Evolutionary conservation across 352 stramenopile genomes (phyloP), one percentile per base, ranked within the genome.

Genomic region (Phytophthora pseudosyringae): DNA sequence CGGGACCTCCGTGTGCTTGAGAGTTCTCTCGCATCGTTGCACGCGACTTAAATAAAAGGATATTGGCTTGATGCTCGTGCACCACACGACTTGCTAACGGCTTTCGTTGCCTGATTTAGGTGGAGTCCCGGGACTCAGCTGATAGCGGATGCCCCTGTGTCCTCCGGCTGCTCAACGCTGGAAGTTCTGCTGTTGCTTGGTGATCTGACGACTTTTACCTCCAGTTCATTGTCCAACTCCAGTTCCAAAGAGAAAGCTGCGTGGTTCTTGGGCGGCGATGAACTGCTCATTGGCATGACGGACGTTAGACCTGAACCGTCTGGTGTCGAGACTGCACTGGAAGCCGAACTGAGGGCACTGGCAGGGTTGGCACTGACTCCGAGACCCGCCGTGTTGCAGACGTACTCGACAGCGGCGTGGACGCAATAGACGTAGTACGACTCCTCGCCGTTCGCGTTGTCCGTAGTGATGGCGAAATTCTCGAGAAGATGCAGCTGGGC

Each of bases 371-470:
- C 6, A 21, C 4, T 59, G 15, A 39, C 39, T 11, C 60, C 60
- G 15, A 89, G 66, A 3, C 68, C 69, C 5, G 78, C 69, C 9
- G 79, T 88, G 59, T 92, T 95, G 72, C 87, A 95, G 12, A 95
- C 74, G 64, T 89, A 92, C 69, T 95, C 87, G 16, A 95, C 81
- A 3, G 87, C 87, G 0, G 83, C 85, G 38, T 95, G 87, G 13
- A 95, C 85, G 59, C 87, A 95, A 49, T 95, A 95, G 13, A 95
- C 87, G 59, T 95, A 95, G 60, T 95, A 95, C n/a, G 87, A 92
- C 52, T 94, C 87, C 62, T 95, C 87, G 7, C 87, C 87, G 29
- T 94, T 95, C 26, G 77, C 80, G 44, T 93, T 95, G 15, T 82
- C 71, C 33, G 70, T 76, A 28, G 76, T 90, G 69, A 95, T 92